Base-by-base conservation (phyloP, 768 basidiomycete species). In the Pleurotus eryngii region DNA sequence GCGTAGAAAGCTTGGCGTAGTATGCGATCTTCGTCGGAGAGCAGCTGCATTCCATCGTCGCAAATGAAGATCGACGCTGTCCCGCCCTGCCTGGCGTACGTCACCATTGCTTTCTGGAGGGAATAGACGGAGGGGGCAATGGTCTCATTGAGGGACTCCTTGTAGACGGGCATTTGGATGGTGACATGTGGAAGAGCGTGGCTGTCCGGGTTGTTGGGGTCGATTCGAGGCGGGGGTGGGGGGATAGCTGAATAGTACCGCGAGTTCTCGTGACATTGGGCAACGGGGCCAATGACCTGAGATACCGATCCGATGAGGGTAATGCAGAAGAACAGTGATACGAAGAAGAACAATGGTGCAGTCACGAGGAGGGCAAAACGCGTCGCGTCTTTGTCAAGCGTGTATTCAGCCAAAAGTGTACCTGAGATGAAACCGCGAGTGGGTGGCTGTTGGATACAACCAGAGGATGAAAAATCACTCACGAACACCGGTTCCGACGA, bases 141-240 rank as follows among this genome's bases (percentile, higher is more conserved):
- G 0, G 86, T 87, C 63, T 85, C 72, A 38, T 84, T 81, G 35
- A 92, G 70, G 59, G 82, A 86, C 65, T 92, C 90, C 67, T 94
- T 95, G 76, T 94, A 95, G 24, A 94, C 92, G 0, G 92, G 92
- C 72, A 92, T 79, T 67, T 93, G 84, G 57, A 95, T 84, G 2
- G 89, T 87, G 51, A 91, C 81, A 65, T 90, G 89, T 2, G 89
- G 90, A 5, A 92, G 77, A 65, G 81, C 82, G 15, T 78, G 74
- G 68, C 89, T 77, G 43, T 81, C 83, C 42, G 84, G 83, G 67
- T 88, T 87, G 39, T 42, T 54, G 18, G 51, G 51, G n/a, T 54
- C 51, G 51, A 54, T 54, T 4, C 22, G 37, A 42, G 51, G 51
- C 0, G 85, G 76, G 4, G 78, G 79, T 0, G 89, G 87, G 50